Conservation (phyloP, 1,139 yeast species). For the Geotrichum restrictum region DNA sequence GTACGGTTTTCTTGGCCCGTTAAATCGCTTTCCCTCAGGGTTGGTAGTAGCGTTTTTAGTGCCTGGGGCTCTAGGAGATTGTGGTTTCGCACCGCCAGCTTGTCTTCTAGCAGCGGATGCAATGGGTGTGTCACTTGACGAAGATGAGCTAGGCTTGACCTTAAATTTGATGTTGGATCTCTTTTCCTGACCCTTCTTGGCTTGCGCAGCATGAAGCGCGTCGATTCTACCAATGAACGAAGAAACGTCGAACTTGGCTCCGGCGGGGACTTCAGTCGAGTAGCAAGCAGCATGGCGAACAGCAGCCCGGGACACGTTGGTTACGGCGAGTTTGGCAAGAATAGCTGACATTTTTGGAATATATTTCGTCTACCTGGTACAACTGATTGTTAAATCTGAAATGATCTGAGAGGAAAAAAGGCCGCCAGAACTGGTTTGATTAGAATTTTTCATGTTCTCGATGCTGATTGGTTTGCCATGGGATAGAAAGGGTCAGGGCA, state of each 20-base stretch:
- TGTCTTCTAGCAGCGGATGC: neutral
- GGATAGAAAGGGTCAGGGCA: neutral
- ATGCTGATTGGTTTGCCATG: neutral
- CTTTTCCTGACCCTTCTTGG: constrained; percentile 21
- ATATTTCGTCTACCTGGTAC: neutral
- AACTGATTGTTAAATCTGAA: neutral
- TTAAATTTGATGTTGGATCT: constrained; percentile 3
- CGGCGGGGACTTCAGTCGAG: constrained; percentile 16
- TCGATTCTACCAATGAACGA: constrained; percentile 33
- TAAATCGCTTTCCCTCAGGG: neutral
- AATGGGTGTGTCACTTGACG: neutral
- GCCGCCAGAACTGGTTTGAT: neutral
- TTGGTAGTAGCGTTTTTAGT: neutral
- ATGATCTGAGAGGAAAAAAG: neutral
- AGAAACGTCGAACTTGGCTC: constrained; percentile 28
- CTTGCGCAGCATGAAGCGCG: constrained; percentile 30
- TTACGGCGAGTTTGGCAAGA: constrained; percentile 5
- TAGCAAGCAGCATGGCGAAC: constrained; percentile 13
- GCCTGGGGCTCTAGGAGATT: neutral
- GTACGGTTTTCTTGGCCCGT: neutral
- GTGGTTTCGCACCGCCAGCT: neutral
- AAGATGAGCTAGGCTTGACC: neutral
- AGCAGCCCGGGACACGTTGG: constrained; percentile 2
- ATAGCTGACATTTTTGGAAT: constrained; percentile 1
- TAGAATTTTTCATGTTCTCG: neutral